Evolutionary conservation across 2,329 filamentous ascomycete species (phyloP).

Genomic region (Pyrenochaeta sp.): DNA sequence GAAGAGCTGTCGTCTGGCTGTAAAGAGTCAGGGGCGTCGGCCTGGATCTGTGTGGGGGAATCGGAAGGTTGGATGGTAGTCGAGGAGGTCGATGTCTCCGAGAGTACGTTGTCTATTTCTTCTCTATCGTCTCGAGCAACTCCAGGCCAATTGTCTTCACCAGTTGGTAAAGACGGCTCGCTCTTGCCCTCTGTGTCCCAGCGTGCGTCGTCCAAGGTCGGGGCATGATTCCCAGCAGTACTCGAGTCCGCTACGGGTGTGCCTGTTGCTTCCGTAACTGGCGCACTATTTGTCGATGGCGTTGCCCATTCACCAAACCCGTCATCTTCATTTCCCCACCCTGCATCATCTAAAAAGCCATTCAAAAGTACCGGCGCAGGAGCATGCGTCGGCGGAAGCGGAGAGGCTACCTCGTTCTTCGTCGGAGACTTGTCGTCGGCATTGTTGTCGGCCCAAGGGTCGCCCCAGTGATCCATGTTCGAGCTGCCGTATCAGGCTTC

Average conservation of each 20-base stretch:
- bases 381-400: conserved; percentile 21
- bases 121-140: conserved; percentile 11
- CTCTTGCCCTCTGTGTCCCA: conserved; percentile 10
- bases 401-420: conserved; percentile 35
- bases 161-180: background rate
- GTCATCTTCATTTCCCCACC: conserved; percentile 46
- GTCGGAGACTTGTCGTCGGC: conserved; percentile 29
- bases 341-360: conserved; percentile 47
- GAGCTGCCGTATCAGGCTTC: conserved; percentile 39
- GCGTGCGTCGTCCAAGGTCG: background rate
- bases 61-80: conserved; percentile 41
- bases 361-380: conserved; percentile 32
- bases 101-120: conserved; percentile 27
- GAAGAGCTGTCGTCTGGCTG: conserved; percentile 43
- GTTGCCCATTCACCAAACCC: conserved; percentile 40
- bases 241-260: conserved; percentile 3
- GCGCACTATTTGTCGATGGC: conserved; percentile 13
- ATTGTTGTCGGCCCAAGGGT: conserved; percentile 51
- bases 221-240: background rate
- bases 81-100: conserved; percentile 43
- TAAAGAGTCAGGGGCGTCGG: conserved; percentile 9
- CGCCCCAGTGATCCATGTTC: conserved; percentile 54
- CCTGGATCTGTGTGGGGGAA: conserved; percentile 1
- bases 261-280: conserved; percentile 3
- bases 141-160: conserved; percentile 21